Evolutionary conservation across 2,329 filamentous ascomycete genomes (phyloP), one percentile per base, ranked within the genome.

Genomic region (Arthrobotrys megalospora): DNA sequence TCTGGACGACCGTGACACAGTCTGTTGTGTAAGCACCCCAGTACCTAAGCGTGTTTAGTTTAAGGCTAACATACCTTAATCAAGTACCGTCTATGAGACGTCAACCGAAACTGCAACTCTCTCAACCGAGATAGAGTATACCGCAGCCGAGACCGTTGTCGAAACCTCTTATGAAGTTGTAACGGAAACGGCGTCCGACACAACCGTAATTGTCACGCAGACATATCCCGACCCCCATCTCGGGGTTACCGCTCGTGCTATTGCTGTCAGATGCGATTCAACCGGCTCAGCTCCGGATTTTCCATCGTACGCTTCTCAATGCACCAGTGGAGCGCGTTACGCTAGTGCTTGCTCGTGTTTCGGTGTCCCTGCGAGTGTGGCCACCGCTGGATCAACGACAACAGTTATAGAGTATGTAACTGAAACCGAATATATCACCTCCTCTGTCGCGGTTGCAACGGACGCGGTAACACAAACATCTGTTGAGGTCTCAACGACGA

Each of bases 321-420:
- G 62, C 10, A 50, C 62, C 6, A 65, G 43, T 21, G 62, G 41
- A 19, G 62, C 21, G 19, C 62, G 62, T 4, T 65, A 50, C 34
- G 62, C 45, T 10, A 65, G 62, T 5, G 62, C 62, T 34, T 65
- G 62, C 12, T 65, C 62, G 4, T 65, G 62, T 43, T 65, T 4
- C 2, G 62, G 62, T 7, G 28, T 38, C 10, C 12, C 11, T 4
- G 43, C 45, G 2, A 41, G 62, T 10, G 28, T 38, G 2, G 43
- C 28, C 6, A 65, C 62, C 2, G 21, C 3, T 12, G 14, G n/a
- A 0, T 21, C 43, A 6, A 45, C 62, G 1, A 64, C 28, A 16
- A 64, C 60, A 6, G 14, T 64, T 16, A 50, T 14, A 45, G 41
- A 48, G 8, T n/a, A 4, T 14, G 43, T 50, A 19, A 65, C 43